Percentiles rank a stretch among this genome's conserved stretches.
phyloP scores from a whole-genome alignment of 768 basidiomycete species.

The Trametes cubensis region DNA sequence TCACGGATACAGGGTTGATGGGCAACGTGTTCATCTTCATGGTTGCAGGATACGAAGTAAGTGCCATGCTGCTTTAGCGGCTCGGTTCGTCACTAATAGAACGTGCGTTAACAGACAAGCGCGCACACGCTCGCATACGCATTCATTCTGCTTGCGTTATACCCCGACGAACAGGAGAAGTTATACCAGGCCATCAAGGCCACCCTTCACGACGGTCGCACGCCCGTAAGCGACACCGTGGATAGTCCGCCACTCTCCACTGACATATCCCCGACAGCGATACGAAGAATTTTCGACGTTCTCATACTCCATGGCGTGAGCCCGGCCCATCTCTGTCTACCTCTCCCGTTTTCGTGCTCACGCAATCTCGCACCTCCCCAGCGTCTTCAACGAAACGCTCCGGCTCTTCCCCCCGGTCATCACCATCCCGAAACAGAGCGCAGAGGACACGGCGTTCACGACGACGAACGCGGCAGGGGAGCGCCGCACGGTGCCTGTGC shows the following conservation, averaged over 20 bases:
- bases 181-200: slow-evolving; percentile 37
- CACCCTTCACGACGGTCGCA: slow-evolving; percentile 30
- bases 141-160: slow-evolving; percentile 42
- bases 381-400: slow-evolving; percentile 40
- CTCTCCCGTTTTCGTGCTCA: not conserved
- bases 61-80: not conserved
- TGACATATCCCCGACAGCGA: slow-evolving; percentile 20
- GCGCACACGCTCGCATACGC: slow-evolving; percentile 40
- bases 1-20: slow-evolving; percentile 48
- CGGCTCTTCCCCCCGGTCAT: slow-evolving; percentile 37
- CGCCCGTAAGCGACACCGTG: slow-evolving; percentile 30
- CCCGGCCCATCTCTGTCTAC: not conserved
- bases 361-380: not conserved
- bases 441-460: slow-evolving; percentile 33
- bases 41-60: slow-evolving; percentile 56
- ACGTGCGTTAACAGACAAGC: slow-evolving; percentile 31
- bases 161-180: slow-evolving; percentile 44
- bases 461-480: slow-evolving; percentile 33
- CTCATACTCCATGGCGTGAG: slow-evolving; percentile 31
- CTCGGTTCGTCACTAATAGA: not conserved
- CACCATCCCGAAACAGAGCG: slow-evolving; percentile 33
- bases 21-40: slow-evolving; percentile 48
- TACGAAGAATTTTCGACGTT: slow-evolving; percentile 35
- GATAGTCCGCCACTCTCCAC: not conserved
- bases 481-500: slow-evolving; percentile 31